A percentile compares a stretch with the other conserved stretches of the same genome.
phyloP scores from a whole-genome alignment of 768 basidiomycete genomes.

The Dentipellis fragilis region DNA sequence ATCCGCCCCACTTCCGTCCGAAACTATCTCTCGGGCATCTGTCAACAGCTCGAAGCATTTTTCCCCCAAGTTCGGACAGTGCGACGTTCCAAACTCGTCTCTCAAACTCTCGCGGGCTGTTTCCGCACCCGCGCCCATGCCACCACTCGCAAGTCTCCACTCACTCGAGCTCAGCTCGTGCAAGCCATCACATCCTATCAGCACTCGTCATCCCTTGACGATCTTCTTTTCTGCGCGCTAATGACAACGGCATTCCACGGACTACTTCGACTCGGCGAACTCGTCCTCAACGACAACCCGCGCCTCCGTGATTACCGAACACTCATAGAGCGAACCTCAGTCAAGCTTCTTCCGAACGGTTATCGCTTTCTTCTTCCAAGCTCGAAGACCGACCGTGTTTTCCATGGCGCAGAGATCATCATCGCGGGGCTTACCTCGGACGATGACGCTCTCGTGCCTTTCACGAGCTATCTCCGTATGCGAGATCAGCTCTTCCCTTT shows the following conservation, averaged over 20 bases:
- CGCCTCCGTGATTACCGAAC: slow-evolving; percentile 13
- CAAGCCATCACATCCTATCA: background rate
- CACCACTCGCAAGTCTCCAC: slow-evolving; percentile 19
- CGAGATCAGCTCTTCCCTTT: background rate
- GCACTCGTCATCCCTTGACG: slow-evolving; percentile 10
- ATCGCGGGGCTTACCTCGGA: background rate
- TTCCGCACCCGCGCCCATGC: slow-evolving; percentile 13
- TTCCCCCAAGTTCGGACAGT: slow-evolving; percentile 20
- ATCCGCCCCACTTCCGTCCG: too few relatives aligned
- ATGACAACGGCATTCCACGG: slow-evolving; percentile 16
- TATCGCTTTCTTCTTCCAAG: slow-evolving; percentile 21
- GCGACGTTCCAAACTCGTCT: slow-evolving; percentile 18
- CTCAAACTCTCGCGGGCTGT: slow-evolving; percentile 22
- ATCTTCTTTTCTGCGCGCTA: slow-evolving; percentile 16
- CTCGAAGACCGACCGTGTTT: slow-evolving; percentile 29
- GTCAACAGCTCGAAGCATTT: too few relatives aligned
- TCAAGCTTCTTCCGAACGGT: background rate
- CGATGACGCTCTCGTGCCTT: background rate
- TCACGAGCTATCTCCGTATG: slow-evolving; percentile 12
- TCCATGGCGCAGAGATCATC: slow-evolving; percentile 14
- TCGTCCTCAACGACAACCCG: slow-evolving; percentile 14
- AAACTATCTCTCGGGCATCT: too few relatives aligned
- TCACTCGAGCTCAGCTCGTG: slow-evolving; percentile 12
- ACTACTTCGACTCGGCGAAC: slow-evolving; percentile 20
- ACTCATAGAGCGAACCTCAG: slow-evolving; percentile 9